Evolutionary conservation across 371 early-diverging fungal species (phyloP), one percentile per base, ranked within the genome.

Genomic region (Chytridiales sp.): DNA sequence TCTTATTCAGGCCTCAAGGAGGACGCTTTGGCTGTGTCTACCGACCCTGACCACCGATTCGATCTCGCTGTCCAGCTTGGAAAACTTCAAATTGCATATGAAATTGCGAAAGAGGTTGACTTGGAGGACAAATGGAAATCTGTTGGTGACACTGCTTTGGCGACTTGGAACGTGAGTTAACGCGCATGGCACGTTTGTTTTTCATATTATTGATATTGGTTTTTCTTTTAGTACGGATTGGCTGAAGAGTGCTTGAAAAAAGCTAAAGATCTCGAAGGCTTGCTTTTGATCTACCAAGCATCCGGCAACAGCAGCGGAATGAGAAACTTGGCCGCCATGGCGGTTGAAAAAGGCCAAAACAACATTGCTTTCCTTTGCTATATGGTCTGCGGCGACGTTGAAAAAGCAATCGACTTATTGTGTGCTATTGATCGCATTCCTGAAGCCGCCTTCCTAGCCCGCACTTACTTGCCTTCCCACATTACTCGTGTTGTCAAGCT

Each of bases 381-480:
- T 62, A 80, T 90, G 61, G 70, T 87, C 54, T 75, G 88, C 31
- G 88, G 89, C 26, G 81, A 88, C 27, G 67, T 82, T 38, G 86
- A 90, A 48, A 82, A 88, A 35, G 88, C 90, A 49, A 82, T 95
- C 51, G 89, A 90, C 17, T 72, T 97, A 15, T 78, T 98, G 47
- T 73, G 88, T 60, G 80, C 85, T 42, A 90, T 93, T 19, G 88
- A 91, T 13, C 90, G 97, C 50, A 76, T 91, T 31, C 92, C 97
- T n/a, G 98, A 98, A 75, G 98, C 98, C 0, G 94, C 96, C 32
- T 81, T 96, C 72, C 83, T 94, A 72, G 95, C 97, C 3, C 81
- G 94, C 60, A 87, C 98, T 0, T 91, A 94, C 66, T 72, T 84
- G 31, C 97, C 97, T 19, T 83, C 82, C 57, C 83, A 87, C 42